These are phyloP conservation scores for Blastomyces silverae DNA, from an alignment of 2,329 filamentous ascomycete genomes.

Conservation along the genomic window DNA sequence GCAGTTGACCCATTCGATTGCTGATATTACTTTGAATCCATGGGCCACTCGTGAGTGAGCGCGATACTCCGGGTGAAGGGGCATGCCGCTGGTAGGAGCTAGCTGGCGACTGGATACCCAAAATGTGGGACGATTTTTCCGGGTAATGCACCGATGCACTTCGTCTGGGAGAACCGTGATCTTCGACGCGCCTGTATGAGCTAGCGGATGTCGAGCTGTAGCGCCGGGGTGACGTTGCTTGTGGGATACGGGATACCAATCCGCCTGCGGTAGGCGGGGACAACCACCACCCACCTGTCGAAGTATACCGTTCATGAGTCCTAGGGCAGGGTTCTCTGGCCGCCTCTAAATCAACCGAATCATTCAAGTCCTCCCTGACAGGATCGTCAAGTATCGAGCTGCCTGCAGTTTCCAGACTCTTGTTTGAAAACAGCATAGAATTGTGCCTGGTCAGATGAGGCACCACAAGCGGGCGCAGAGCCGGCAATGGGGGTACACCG, in stretches of 20 bases:
- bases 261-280: not conserved
- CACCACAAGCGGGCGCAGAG: not conserved
- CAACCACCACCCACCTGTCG: not conserved
- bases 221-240: not conserved
- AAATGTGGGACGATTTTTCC: not conserved
- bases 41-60: conserved; percentile 1
- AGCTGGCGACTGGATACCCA: not conserved
- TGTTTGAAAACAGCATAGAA: conserved; percentile 11
- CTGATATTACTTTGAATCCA: not conserved
- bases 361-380: not conserved
- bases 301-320: conserved; percentile 1
- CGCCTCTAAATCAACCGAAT: conserved; percentile 1
- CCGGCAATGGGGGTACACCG: conserved; percentile 9
- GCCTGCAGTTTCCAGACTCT: conserved; percentile 14
- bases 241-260: conserved; percentile 1
- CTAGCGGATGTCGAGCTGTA: conserved; percentile 4
- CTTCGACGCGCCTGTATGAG: not conserved
- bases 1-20: not conserved
- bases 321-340: not conserved
- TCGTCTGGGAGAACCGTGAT: not conserved
- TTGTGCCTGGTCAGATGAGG: not conserved
- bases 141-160: conserved; percentile 9
- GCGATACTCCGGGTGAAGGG: not conserved
- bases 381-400: conserved; percentile 13
- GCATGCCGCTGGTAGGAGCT: not conserved